Conservation (phyloP, 73 alveolate genomes). For the Paramecium sexaurelia region DNA sequence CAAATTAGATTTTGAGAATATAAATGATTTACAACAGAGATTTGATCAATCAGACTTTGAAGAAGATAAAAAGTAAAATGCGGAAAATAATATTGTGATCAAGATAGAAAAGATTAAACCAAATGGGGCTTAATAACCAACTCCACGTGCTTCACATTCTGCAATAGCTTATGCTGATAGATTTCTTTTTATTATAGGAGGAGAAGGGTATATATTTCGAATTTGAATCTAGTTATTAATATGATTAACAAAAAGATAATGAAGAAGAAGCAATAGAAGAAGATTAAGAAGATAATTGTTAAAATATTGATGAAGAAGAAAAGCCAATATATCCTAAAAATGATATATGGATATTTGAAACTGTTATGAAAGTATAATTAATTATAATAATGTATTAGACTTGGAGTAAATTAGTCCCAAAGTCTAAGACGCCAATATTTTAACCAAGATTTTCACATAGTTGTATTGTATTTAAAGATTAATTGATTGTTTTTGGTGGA, state of each 20-base stretch:
- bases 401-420: slow-evolving; percentile 46
- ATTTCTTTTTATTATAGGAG: slow-evolving; percentile 63
- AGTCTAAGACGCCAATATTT: not conserved
- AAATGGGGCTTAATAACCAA: slow-evolving; percentile 32
- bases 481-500: slow-evolving; percentile 65
- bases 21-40: not conserved
- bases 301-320: slow-evolving; percentile 34
- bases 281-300: not conserved
- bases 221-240: not conserved
- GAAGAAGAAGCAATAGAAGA: not conserved
- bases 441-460: slow-evolving; percentile 57
- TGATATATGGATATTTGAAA: slow-evolving; percentile 70
- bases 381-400: not conserved
- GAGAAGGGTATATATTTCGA: slow-evolving; percentile 37
- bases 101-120: slow-evolving; percentile 59
- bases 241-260: slow-evolving; percentile 33
- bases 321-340: slow-evolving; percentile 48
- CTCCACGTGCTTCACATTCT: slow-evolving; percentile 61
- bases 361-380: slow-evolving; percentile 46
- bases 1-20: slow-evolving; percentile 51
- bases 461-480: slow-evolving; percentile 62
- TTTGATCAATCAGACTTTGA: not conserved
- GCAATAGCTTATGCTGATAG: slow-evolving; percentile 62
- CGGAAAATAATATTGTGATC: not conserved
- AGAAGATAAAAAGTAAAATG: not conserved